Percentiles rank a stretch among this genome's conserved stretches.
Conservation (phyloP, 2,329 filamentous ascomycete genomes). For the Ophiostoma novo-ulmi region DNA sequence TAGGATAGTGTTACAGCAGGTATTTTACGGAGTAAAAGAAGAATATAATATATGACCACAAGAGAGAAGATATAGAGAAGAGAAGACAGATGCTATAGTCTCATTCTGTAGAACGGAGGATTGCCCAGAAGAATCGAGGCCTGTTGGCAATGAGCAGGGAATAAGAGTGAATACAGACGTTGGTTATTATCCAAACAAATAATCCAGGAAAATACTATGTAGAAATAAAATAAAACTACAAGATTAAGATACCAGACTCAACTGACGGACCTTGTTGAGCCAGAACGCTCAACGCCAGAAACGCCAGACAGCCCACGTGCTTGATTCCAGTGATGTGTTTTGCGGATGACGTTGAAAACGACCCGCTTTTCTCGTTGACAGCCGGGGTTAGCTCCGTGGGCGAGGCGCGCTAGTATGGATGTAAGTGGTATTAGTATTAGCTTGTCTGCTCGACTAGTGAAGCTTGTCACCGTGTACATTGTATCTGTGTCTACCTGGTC, state of each 20-base stretch:
- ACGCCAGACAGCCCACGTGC: slow-evolving; percentile 19
- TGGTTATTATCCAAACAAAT: background rate
- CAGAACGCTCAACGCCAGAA: too few species aligned
- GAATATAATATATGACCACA: background rate
- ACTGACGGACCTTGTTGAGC: background rate
- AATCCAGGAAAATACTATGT: background rate
- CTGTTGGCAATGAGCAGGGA: background rate
- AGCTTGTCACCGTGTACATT: background rate
- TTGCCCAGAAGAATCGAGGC: background rate
- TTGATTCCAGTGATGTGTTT: slow-evolving; percentile 22
- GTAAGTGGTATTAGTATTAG: background rate
- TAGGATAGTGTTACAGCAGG: background rate
- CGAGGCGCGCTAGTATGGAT: slow-evolving; percentile 10
- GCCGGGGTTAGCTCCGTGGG: slow-evolving; percentile 12
- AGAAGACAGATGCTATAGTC: background rate
- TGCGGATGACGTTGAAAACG: slow-evolving; percentile 9
- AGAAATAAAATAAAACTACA: background rate
- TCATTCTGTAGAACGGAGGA: background rate
- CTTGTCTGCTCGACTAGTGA: background rate
- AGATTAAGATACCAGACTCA: background rate
- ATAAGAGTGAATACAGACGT: background rate
- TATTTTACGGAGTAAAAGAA: background rate
- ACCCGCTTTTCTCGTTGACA: background rate
- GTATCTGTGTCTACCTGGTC: background rate
- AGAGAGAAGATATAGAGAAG: background rate